Base-by-base conservation (phyloP, 495 filamentous ascomycete species). In the Talaromyces stipitatus region DNA sequence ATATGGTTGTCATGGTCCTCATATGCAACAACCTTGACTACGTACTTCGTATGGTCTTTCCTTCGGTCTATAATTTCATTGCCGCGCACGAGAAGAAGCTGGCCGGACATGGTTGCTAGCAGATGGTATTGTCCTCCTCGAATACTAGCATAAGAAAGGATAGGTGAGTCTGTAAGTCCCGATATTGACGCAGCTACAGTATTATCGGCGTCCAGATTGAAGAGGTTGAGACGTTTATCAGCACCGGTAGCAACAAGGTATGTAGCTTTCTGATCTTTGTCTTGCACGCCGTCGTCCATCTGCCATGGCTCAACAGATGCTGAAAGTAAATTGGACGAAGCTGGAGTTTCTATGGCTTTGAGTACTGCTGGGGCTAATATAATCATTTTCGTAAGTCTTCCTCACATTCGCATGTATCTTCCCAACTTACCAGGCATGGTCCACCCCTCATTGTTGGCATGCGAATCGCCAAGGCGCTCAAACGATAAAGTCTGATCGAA, bases 61-160 rank as follows among this genome's bases (percentile, higher is more conserved):
- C 82, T 65, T 6, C 60, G 66, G n/a, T 77, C 74, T 16, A 85
- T 50, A 0, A 77, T 57, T 16, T 60, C 55, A 9, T 64, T 62
- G 12, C 70, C 72, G 1, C 63, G 61, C 69, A 72, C 63, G 63
- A 82, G 59, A 73, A 78, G 53, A 10, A 87, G 61, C 41, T 80
- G 74, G 2, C 85, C 85, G n/a, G 83, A 83, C 85, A 89, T 88
- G 58, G 78, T 79, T 29, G 79, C 73, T 50, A 77, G 71, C 30
- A 88, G 55, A 9, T 67, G 58, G 38, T 67, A 72, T 53, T 61
- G 62, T 3, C 73, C 72, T 27, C 65, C 47, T 23, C 63, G 60
- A 33, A 75, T 61, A 5, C 65, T 60, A 1, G 66, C 61, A 57
- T 73, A 73, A 26, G 81, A 83, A 2, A 86, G 70, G 10, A 86